Evolutionary conservation across 2,329 filamentous ascomycete genomes (phyloP).

Genomic region (Colletotrichum brevisporum): DNA sequence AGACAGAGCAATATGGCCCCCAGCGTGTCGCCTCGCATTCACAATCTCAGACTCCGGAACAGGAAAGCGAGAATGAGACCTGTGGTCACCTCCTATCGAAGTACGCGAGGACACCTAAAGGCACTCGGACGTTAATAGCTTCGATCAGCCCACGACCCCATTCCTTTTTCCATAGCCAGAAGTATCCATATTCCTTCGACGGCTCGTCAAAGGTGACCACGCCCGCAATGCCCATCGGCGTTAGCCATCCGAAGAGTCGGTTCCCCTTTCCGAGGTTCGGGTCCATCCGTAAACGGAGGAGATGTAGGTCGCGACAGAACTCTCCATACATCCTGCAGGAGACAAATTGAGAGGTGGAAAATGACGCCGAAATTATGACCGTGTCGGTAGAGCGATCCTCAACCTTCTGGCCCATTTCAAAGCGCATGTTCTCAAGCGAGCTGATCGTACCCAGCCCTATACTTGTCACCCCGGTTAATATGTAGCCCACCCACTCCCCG

Average conservation of each 20-base stretch:
- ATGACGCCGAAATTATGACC: neutral
- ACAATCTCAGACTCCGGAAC: too few species aligned
- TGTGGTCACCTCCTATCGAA: too few species aligned
- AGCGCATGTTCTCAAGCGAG: neutral
- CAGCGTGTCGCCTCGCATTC: too few species aligned
- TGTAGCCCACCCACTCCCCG: slow-evolving; percentile 1
- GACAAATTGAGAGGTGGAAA: neutral
- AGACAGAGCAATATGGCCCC: too few species aligned
- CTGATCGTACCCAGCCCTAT: neutral
- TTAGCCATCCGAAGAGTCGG: slow-evolving; percentile 5
- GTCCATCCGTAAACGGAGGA: neutral
- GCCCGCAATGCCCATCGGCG: slow-evolving; percentile 11
- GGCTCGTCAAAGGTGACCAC: neutral
- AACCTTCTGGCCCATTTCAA: neutral
- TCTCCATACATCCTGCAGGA: neutral
- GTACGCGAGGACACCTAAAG: too few species aligned
- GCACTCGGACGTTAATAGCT: too few species aligned
- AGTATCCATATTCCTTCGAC: neutral
- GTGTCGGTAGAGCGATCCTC: neutral
- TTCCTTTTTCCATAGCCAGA: slow-evolving; percentile 22
- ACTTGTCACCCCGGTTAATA: too few species aligned
- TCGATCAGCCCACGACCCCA: neutral
- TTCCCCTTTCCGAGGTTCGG: neutral
- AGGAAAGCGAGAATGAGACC: too few species aligned
- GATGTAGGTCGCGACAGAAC: neutral